Base-by-base conservation (phyloP, 2,329 filamentous ascomycete species). In the Leptoxyphium fumago region DNA sequence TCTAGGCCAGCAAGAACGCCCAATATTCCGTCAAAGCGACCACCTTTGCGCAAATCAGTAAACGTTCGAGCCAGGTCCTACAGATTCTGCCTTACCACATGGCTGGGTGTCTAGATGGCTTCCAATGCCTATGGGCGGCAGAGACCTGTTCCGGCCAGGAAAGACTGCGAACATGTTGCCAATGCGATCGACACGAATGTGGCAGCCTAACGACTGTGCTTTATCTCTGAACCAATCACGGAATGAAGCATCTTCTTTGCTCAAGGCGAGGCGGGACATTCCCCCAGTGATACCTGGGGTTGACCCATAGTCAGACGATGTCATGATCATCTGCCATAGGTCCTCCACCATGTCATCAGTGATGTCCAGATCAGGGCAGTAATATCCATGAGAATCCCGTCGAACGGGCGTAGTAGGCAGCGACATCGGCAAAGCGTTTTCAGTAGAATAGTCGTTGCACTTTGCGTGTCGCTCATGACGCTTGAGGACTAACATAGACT, bases 101-200 rank as follows among this genome's bases (percentile, higher is more conserved):
- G 29, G 29, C n/a, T 32, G 29, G 10, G 38, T 14, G 38, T 52
- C 50, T 6, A 53, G 43, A 29, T 53, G 51, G 29, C 48, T 51
- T n/a, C 51, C 50, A 51, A 58, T 56, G 5, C 51, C 55, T 38
- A 58, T 58, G 1, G 55, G 55, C 28, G 55, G 47, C 14, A 56
- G 42, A 8, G 28, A 46, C 30, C 51, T 50, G 29, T 53, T 43
- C 38, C 48, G 38, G 7, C 53, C 53, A 7, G 41, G 39, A 30
- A 55, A 53, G 1, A 46, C 46, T 2, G 51, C 55, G 29, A 58
- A 53, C 36, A 54, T 52, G 9, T 51, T 53, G 2, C 55, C 55
- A 1, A 53, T 56, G 2, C 45, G 50, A 43, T 58, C 55, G 40
- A 57, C 49, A 15, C 45, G 50, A 39, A 56, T 53, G 11, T 52